Evolutionary conservation across 805 yeast species (phyloP).

Genomic region (Cyberlindnera japonica): DNA sequence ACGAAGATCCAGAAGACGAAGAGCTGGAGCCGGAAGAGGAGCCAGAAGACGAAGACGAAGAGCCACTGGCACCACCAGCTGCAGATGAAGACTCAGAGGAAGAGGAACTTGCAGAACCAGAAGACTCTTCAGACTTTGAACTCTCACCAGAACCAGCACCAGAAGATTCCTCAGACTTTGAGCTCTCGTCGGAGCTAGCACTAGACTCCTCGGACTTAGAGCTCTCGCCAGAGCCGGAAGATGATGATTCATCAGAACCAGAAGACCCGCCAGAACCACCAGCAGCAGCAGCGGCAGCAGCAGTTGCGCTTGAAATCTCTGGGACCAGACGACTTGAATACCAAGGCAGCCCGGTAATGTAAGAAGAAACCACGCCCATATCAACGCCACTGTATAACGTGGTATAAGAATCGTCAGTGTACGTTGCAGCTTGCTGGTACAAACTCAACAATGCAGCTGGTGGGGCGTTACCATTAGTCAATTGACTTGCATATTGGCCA

Average conservation of each 20-base stretch:
- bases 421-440: constrained; percentile 29
- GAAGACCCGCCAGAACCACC: constrained; percentile 1
- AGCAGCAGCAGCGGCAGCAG: constrained; percentile 9
- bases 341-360: constrained; percentile 34
- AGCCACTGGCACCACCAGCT: neutral
- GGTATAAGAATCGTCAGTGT: constrained; percentile 34
- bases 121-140: neutral
- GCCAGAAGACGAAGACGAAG: neutral
- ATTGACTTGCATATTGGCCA: constrained; percentile 21
- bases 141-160: neutral
- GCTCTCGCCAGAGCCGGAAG: neutral
- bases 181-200: neutral
- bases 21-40: too few relatives aligned
- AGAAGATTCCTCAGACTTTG: neutral
- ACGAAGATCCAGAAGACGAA: neutral
- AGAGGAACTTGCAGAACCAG: neutral
- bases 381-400: constrained; percentile 29
- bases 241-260: neutral
- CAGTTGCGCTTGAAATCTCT: constrained; percentile 16
- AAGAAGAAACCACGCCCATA: constrained; percentile 23
- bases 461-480: constrained; percentile 20
- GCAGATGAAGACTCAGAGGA: constrained; percentile 1
- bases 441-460: constrained; percentile 29
- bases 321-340: constrained; percentile 23
- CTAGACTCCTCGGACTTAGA: neutral